Percentiles rank a stretch among this genome's conserved stretches.
These are phyloP conservation scores for Chrysosporium queenslandicum DNA, from an alignment of 2,329 filamentous ascomycete species.

Conservation along the genomic window DNA sequence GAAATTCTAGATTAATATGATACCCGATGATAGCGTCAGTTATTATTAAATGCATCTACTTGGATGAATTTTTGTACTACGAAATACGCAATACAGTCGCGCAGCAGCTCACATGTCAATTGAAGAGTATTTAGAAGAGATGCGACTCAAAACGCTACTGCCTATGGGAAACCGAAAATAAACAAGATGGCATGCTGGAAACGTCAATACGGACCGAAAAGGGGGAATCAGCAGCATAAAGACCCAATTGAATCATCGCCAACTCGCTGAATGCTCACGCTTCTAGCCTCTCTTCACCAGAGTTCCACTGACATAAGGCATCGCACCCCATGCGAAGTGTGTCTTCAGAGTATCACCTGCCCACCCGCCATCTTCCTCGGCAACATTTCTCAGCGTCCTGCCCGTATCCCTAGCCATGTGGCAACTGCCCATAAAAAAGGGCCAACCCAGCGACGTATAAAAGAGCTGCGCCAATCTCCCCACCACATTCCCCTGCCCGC, in stretches of 20 bases:
- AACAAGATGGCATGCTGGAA: too few relatives aligned
- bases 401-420: conserved; percentile 42
- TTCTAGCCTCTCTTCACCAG: conserved; percentile 30
- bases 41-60: too few relatives aligned
- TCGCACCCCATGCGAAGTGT: conserved; percentile 29
- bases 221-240: not conserved
- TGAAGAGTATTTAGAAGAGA: not conserved
- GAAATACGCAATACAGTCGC: too few relatives aligned
- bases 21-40: too few relatives aligned
- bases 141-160: not conserved
- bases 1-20: too few relatives aligned
- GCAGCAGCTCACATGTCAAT: too few relatives aligned
- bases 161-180: not conserved
- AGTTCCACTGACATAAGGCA: conserved; percentile 36
- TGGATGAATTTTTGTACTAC: too few relatives aligned
- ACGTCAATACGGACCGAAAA: not conserved
- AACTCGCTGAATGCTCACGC: not conserved
- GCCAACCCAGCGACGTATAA: conserved; percentile 42
- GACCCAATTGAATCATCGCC: not conserved
- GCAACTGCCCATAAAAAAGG: conserved; percentile 45
- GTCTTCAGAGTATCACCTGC: conserved; percentile 39
- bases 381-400: conserved; percentile 34
- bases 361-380: conserved; percentile 39
- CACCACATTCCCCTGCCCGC: conserved; percentile 37
- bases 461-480: conserved; percentile 40